A percentile compares a stretch with the other conserved stretches of the same genome.
Conservation (phyloP, 139 green algal genomes). For the Yamagishiella unicocca region DNA sequence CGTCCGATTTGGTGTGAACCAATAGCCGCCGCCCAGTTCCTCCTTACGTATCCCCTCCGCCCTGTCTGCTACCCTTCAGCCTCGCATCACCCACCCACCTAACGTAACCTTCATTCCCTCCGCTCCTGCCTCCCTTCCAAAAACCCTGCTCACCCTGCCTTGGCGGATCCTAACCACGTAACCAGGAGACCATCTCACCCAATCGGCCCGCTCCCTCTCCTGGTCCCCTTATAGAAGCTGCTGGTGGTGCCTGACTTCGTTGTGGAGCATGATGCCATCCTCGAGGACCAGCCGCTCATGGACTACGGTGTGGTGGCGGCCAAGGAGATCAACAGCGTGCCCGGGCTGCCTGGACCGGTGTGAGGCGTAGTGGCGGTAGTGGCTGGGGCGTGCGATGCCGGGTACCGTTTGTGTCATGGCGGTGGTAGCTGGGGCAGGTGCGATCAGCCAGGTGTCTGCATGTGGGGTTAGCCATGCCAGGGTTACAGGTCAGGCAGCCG, state of each 20-base stretch:
- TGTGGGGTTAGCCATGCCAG: no score
- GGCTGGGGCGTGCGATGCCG: no score
- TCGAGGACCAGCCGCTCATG: constrained; percentile 53
- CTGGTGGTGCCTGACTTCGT: constrained; percentile 42
- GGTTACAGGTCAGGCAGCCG: no score
- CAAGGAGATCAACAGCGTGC: constrained; percentile 35
- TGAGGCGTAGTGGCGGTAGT: neutral
- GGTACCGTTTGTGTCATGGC: no score
- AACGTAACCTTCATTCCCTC: neutral
- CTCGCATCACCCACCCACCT: neutral
- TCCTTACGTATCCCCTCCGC: no score
- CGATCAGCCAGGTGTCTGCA: no score
- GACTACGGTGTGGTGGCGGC: constrained; percentile 52
- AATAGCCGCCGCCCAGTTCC: no score
- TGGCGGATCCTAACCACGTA: no score
- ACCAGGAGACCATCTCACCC: no score
- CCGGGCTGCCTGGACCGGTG: constrained; percentile 26
- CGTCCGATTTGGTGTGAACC: no score
- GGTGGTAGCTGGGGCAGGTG: no score
- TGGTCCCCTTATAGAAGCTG: neutral
- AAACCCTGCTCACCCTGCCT: neutral
- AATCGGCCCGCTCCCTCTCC: neutral
- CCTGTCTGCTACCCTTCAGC: no score
- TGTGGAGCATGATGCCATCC: constrained; percentile 40
- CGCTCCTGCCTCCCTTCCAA: neutral